Evolutionary conservation across 1,139 yeast species (phyloP).

Genomic region (Kodamaea suecica): DNA sequence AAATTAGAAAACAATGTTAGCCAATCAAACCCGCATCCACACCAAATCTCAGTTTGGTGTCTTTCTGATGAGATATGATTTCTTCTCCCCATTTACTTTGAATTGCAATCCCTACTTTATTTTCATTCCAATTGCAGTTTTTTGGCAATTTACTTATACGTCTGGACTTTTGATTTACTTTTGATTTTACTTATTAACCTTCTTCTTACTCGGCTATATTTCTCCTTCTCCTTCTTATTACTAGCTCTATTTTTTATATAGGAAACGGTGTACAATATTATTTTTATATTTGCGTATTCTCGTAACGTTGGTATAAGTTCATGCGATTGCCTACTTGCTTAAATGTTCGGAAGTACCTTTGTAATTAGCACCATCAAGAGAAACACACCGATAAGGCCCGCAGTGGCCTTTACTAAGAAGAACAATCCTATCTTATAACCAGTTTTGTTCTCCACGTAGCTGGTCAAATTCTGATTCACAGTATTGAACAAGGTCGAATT

Average conservation of each 20-base stretch:
- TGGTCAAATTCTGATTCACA: constrained; percentile 39
- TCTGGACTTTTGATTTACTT: not conserved
- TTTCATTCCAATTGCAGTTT: not conserved
- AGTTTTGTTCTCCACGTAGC: constrained; percentile 33
- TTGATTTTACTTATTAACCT: constrained; percentile 1
- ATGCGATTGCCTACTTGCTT: no score
- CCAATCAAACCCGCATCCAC: not conserved
- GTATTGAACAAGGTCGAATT: constrained; percentile 37
- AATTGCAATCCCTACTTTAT: not conserved
- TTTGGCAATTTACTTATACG: not conserved
- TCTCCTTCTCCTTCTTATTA: constrained; percentile 8
- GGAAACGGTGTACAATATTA: constrained; percentile 5
- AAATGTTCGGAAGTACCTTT: constrained; percentile 15
- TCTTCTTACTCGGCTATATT: constrained; percentile 1
- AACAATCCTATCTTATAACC: constrained; percentile 39
- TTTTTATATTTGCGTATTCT: no score
- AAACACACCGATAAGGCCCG: constrained; percentile 24
- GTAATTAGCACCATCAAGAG: constrained; percentile 22
- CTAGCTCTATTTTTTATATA: constrained; percentile 6
- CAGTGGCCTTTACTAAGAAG: constrained; percentile 32
- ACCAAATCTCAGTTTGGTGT: not conserved
- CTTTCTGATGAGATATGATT: constrained; percentile 1
- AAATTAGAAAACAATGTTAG: not conserved
- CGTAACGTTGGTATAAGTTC: no score
- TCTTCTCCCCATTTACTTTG: constrained; percentile 1